Evolutionary conservation across 164 flowering plant species (phyloP), one percentile per base, ranked within the genome.

Genomic region (Warburgia ugandensis): DNA sequence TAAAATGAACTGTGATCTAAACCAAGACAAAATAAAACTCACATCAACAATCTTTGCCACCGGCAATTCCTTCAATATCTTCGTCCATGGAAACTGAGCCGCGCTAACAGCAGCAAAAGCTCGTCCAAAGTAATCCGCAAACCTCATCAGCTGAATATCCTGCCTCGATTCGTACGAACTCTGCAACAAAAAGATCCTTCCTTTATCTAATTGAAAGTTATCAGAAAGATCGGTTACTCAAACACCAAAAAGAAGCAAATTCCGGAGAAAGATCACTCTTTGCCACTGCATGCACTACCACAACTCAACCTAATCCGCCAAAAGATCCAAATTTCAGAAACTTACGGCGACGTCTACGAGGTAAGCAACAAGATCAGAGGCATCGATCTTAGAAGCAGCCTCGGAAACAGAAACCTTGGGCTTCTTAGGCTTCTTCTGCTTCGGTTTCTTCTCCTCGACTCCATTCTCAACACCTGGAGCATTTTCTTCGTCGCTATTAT

Each of bases 81-180:
- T 85, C 12, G 76, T 40, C 90, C 90, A 85, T 0, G 90, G 95
- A 55, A 85, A 82, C 56, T 85, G 90, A 1, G 83, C 58, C 1
- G 78, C 57, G 29, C 58, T 60, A 28, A 83, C 90, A 1, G 57
- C 9, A 0, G 85, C 45, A 58, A 85, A 83, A 0, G 83, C 85
- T 0, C 82, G 72, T 1, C 79, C 90, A 47, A 80, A 85, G 32
- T 82, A 83, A 74, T 85, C 95, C 1, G 90, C 95, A 44, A 85
- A 82, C 35, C 95, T 55, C 87, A 80, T 83, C 38, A 85, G 54
- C 62, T 73, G 87, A 36, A 85, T 78, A 35, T 78, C 80, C 54
- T 77, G 79, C 60, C 80, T 78, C 14, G 57, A 14, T 48, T 73
- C 83, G 55, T 73, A 85, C 27, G 90, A 75, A 6, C 35, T 73